Conservation (phyloP, 805 yeast species). For the Maudiozyma saulgeensis region DNA sequence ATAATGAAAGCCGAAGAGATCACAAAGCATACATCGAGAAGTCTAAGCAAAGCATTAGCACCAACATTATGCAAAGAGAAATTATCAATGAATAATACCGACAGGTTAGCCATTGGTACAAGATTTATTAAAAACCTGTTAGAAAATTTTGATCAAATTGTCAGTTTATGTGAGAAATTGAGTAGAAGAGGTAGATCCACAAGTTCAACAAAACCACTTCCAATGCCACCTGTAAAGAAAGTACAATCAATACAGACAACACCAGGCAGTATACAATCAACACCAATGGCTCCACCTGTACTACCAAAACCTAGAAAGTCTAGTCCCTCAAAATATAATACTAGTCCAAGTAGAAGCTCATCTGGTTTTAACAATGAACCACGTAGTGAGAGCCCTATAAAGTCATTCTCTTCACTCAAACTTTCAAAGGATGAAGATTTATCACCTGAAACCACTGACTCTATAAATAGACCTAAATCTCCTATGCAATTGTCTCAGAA, state of each 20-base stretch:
- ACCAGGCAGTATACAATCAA: background rate
- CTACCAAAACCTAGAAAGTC: conserved; percentile 22
- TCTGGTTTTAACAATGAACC: background rate
- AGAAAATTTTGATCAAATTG: conserved; percentile 38
- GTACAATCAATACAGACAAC: background rate
- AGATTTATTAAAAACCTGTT: conserved; percentile 46
- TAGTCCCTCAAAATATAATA: conserved; percentile 16
- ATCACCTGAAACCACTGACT: background rate
- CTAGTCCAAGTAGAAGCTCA: conserved; percentile 4
- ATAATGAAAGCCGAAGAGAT: conserved; percentile 29
- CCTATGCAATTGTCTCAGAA: conserved; percentile 3
- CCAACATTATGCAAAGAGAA: conserved; percentile 50
- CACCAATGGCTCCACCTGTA: conserved; percentile 10
- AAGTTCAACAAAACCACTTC: background rate
- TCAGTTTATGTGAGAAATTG: conserved; percentile 8
- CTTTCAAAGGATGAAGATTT: conserved; percentile 2
- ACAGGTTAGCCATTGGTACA: conserved; percentile 40
- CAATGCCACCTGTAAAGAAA: background rate
- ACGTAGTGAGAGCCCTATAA: conserved; percentile 7
- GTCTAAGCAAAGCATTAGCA: conserved; percentile 37
- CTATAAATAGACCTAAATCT: conserved; percentile 10
- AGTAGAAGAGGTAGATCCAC: conserved; percentile 5
- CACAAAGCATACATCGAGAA: conserved; percentile 35
- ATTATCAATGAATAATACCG: conserved; percentile 34
- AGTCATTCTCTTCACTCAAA: conserved; percentile 5